Evolutionary conservation across 495 filamentous ascomycete genomes (phyloP).

Genomic region (Penicillium steckii): DNA sequence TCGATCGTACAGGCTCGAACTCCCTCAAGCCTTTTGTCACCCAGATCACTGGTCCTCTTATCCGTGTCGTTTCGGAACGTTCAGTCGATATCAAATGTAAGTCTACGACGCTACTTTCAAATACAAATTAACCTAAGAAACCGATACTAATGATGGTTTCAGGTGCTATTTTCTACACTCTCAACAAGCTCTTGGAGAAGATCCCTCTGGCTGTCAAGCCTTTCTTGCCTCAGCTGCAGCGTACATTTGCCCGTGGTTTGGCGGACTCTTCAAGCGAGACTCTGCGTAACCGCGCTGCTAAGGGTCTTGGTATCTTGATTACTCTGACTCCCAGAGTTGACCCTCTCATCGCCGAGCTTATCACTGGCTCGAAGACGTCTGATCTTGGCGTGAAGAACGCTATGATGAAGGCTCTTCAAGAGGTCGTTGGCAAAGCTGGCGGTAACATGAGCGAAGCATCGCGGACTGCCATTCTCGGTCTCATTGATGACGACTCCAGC

Average conservation of each 20-base stretch:
- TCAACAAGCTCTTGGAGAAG: conserved; percentile 95
- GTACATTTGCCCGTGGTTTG: conserved; percentile 93
- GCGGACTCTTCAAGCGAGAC: conserved; percentile 91
- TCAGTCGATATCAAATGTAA: conserved; percentile 86
- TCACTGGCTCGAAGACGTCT: conserved; percentile 86
- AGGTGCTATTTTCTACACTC: conserved; percentile 87
- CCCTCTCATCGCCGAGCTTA: conserved; percentile 84
- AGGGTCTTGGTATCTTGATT: conserved; percentile 92
- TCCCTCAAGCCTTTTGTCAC: conserved; percentile 92
- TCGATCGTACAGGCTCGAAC: conserved; percentile 82
- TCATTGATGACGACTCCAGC: conserved; percentile 83
- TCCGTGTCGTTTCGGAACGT: conserved; percentile 93
- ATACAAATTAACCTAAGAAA: background rate
- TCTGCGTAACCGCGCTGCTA: conserved; percentile 85
- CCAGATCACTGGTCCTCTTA: conserved; percentile 94
- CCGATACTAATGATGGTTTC: conserved; percentile 5
- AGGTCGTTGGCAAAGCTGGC: conserved; percentile 93
- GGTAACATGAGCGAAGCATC: conserved; percentile 91
- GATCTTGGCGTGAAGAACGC: conserved; percentile 89
- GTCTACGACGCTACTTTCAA: conserved; percentile 4
- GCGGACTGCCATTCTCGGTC: conserved; percentile 70
- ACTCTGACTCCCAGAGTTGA: conserved; percentile 95
- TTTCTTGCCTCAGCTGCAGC: conserved; percentile 93
- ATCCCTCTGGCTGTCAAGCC: conserved; percentile 94
- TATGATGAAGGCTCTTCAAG: conserved; percentile 96